Conservation (phyloP, 768 basidiomycete species). For the Mrakia hoshinonis region DNA sequence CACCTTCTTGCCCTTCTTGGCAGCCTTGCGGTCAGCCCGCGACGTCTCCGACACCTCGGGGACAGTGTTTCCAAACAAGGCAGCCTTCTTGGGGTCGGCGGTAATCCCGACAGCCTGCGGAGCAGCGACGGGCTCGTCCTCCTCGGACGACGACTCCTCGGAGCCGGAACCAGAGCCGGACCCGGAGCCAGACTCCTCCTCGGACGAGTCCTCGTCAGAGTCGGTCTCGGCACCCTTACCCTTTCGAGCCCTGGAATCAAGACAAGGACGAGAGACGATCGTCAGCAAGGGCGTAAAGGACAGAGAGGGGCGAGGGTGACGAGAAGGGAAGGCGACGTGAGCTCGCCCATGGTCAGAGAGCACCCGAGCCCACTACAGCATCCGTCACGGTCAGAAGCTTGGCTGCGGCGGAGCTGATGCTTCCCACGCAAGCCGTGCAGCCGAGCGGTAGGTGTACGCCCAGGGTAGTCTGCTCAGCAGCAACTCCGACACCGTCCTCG, state of each 20-base stretch:
- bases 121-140: conserved; percentile 39
- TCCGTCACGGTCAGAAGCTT: too few relatives aligned
- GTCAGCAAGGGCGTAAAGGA: not conserved
- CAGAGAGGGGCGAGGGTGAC: not conserved
- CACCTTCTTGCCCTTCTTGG: conserved; percentile 67
- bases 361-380: too few relatives aligned
- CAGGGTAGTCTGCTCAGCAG: too few relatives aligned
- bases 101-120: conserved; percentile 23
- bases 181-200: conserved; percentile 40
- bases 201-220: conserved; percentile 44
- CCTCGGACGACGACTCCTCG: conserved; percentile 38
- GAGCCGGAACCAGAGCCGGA: conserved; percentile 32
- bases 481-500: too few relatives aligned
- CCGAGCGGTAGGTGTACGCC: too few relatives aligned
- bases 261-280: too few relatives aligned
- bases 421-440: too few relatives aligned
- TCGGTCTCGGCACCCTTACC: conserved; percentile 30
- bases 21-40: conserved; percentile 62
- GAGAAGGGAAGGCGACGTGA: not conserved
- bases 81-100: conserved; percentile 41
- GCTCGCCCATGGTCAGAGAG: too few relatives aligned
- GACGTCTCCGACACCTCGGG: conserved; percentile 49
- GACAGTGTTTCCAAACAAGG: conserved; percentile 36
- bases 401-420: too few relatives aligned
- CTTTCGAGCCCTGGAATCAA: conserved; percentile 8